Conservation (phyloP, 129 eudicot genomes). For the Scalesia atractyloides region DNA sequence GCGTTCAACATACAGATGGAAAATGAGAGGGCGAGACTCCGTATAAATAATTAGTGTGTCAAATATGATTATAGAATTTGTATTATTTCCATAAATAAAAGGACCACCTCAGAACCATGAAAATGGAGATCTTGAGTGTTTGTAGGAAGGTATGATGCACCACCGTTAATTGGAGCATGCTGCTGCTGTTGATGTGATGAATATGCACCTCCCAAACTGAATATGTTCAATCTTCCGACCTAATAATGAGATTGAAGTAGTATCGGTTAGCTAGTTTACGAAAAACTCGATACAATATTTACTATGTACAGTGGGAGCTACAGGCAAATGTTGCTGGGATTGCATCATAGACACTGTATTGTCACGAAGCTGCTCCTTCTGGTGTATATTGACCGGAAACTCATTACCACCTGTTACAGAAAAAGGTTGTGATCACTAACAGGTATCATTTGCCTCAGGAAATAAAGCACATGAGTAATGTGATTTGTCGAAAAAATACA, state of each 20-base stretch:
- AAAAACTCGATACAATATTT: constrained; percentile 15
- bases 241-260: constrained; percentile 31
- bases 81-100: background rate
- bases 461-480: constrained; percentile 12
- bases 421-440: constrained; percentile 10
- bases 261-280: background rate
- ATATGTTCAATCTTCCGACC: constrained; percentile 83
- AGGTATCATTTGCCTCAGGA: constrained; percentile 5
- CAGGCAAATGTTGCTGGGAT: constrained; percentile 73
- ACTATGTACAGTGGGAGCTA: constrained; percentile 30
- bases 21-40: background rate
- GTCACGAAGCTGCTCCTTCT: constrained; percentile 81
- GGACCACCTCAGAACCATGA: constrained; percentile 68
- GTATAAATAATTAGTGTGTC: background rate
- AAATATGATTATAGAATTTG: background rate
- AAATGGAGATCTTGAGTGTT: constrained; percentile 78
- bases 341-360: constrained; percentile 67
- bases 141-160: constrained; percentile 59
- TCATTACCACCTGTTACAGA: constrained; percentile 57
- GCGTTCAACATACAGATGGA: background rate
- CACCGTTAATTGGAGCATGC: constrained; percentile 63
- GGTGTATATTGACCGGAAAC: constrained; percentile 63
- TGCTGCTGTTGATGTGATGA: constrained; percentile 86
- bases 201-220: constrained; percentile 63
- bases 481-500: constrained; percentile 12